Evolutionary conservation across 371 early-diverging fungal genomes (phyloP).

Genomic region (Rhizopus sp.): DNA sequence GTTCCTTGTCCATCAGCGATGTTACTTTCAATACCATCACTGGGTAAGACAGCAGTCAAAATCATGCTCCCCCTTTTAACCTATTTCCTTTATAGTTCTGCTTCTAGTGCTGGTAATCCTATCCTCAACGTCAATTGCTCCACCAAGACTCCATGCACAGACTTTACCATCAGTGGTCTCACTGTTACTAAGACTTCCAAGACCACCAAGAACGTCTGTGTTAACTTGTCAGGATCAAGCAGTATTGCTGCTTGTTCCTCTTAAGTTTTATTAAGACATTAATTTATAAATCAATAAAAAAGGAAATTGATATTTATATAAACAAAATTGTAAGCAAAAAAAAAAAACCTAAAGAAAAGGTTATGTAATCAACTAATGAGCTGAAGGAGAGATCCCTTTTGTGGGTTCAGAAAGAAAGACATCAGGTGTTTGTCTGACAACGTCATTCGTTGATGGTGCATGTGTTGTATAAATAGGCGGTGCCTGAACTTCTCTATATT

Average conservation of each 20-base stretch:
- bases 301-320: too few species aligned
- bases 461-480: background rate
- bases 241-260: constrained; percentile 19
- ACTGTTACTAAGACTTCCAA: constrained; percentile 14
- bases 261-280: too few species aligned
- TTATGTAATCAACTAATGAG: too few species aligned
- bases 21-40: constrained; percentile 25
- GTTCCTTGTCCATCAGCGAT: constrained; percentile 28
- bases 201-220: constrained; percentile 27
- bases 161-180: constrained; percentile 21
- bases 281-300: too few species aligned
- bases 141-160: constrained; percentile 27
- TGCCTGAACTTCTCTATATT: constrained; percentile 8
- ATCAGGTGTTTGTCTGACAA: background rate
- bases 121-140: constrained; percentile 30
- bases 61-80: too few species aligned
- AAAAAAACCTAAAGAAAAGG: too few species aligned
- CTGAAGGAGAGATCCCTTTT: too few species aligned
- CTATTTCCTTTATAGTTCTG: background rate
- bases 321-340: too few species aligned
- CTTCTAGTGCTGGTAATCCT: constrained; percentile 15
- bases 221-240: constrained; percentile 22
- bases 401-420: background rate
- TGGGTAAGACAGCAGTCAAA: constrained; percentile 13
- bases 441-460: background rate